A percentile compares a stretch with the other conserved stretches of the same genome.
These are phyloP conservation scores for Golubevia pallescens DNA, from an alignment of 1,284 basidiomycete species.

Conservation along the genomic window DNA sequence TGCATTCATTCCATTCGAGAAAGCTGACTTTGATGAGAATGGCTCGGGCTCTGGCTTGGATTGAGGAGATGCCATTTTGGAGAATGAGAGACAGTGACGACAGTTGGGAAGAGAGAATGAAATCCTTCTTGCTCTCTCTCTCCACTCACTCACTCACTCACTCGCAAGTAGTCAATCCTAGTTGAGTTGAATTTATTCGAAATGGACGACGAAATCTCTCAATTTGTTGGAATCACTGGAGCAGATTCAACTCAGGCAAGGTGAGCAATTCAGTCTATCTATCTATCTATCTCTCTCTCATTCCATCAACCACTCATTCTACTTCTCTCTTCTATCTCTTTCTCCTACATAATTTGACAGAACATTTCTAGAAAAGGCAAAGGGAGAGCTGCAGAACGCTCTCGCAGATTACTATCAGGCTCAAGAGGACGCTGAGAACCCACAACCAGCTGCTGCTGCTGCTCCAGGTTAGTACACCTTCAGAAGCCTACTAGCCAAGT, in stretches of 20 bases:
- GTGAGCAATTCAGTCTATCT: slow-evolving; percentile 13
- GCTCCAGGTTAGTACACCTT: no score
- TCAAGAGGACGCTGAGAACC: background rate
- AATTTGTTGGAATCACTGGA: slow-evolving; percentile 50
- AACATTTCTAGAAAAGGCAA: slow-evolving; percentile 37
- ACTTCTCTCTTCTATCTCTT: no score
- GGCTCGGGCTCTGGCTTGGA: background rate
- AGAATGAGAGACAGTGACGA: no score
- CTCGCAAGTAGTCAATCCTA: no score
- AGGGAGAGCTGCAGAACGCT: slow-evolving; percentile 44
- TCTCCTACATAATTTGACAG: slow-evolving; percentile 8
- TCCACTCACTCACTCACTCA: no score
- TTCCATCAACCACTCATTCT: no score
- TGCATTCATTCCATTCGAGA: slow-evolving; percentile 32
- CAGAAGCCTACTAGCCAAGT: no score
- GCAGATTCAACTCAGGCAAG: slow-evolving; percentile 37
- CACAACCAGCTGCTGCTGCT: slow-evolving; percentile 3
- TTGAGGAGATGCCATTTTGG: no score
- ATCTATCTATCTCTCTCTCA: background rate
- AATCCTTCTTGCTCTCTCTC: no score
- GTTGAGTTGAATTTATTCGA: no score
- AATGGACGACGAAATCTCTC: slow-evolving; percentile 54
- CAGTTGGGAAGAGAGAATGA: no score
- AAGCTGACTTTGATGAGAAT: background rate
- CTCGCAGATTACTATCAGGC: slow-evolving; percentile 48